Conservation (phyloP, 345 rosid genomes). For the Camelina laxa region DNA sequence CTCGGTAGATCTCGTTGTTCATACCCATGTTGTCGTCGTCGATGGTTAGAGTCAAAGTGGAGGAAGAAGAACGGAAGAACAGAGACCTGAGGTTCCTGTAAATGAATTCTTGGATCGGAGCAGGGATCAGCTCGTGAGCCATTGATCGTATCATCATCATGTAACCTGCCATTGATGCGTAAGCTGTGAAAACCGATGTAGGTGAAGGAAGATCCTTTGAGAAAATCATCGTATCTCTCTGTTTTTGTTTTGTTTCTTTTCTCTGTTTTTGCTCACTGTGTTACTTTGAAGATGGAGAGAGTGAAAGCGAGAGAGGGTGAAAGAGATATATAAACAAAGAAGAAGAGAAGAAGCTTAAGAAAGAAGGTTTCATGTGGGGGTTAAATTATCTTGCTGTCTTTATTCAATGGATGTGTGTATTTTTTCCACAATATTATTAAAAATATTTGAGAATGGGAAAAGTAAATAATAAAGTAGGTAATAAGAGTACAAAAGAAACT, state of each 20-base stretch:
- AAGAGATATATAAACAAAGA: slow-evolving; percentile 31
- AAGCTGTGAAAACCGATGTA: slow-evolving; percentile 59
- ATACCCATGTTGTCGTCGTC: slow-evolving; percentile 52
- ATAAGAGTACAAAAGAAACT: slow-evolving; percentile 28
- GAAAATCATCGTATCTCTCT: slow-evolving; percentile 48
- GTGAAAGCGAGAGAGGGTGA: slow-evolving; percentile 22
- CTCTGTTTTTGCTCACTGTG: slow-evolving; percentile 17
- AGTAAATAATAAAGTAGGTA: neutral
- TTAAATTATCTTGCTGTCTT: slow-evolving; percentile 26
- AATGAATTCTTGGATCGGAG: slow-evolving; percentile 48
- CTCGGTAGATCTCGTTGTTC: slow-evolving; percentile 58
- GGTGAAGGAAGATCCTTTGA: slow-evolving; percentile 55
- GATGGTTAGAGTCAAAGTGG: slow-evolving; percentile 50
- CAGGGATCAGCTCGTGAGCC: slow-evolving; percentile 57
- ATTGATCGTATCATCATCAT: slow-evolving; percentile 58
- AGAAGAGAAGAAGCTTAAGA: slow-evolving; percentile 29
- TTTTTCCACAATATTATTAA: slow-evolving; percentile 22
- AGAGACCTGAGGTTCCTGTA: slow-evolving; percentile 43
- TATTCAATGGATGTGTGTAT: slow-evolving; percentile 37
- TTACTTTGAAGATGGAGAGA: slow-evolving; percentile 19
- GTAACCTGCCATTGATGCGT: slow-evolving; percentile 66
- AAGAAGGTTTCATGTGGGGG: slow-evolving; percentile 34
- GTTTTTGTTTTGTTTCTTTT: neutral
- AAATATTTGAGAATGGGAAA: neutral
- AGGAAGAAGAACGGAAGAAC: slow-evolving; percentile 48